These are phyloP conservation scores for Whalleya microplaca DNA, from an alignment of 2,329 filamentous ascomycete genomes.

Conservation along the genomic window DNA sequence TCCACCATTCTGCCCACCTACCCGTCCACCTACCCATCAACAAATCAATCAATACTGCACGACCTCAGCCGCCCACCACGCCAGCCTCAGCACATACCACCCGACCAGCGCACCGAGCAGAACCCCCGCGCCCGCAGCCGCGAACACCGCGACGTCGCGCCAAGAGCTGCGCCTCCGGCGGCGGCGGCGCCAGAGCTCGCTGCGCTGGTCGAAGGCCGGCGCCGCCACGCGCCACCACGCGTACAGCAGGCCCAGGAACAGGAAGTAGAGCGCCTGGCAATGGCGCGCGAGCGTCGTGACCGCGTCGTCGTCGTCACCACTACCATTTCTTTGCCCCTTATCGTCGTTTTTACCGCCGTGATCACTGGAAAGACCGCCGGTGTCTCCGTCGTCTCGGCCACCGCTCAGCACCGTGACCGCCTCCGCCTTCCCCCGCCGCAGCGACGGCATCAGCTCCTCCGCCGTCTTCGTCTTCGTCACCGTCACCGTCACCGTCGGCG, in stretches of 20 bases:
- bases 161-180: slow-evolving; percentile 27
- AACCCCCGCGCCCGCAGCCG: slow-evolving; percentile 25
- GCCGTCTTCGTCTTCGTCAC: no score
- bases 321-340: no score
- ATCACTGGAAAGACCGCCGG: slow-evolving; percentile 27
- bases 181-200: slow-evolving; percentile 30
- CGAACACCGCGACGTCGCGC: slow-evolving; percentile 27
- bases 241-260: slow-evolving; percentile 23
- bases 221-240: slow-evolving; percentile 30
- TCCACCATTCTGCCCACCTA: no score
- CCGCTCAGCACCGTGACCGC: background rate
- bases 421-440: slow-evolving; percentile 8
- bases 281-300: slow-evolving; percentile 7
- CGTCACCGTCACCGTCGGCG: no score
- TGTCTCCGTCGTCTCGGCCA: slow-evolving; percentile 26
- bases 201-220: slow-evolving; percentile 33
- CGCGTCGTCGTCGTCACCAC: no score
- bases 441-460: slow-evolving; percentile 10
- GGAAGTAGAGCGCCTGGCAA: slow-evolving; percentile 12
- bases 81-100: slow-evolving; percentile 11
- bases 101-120: slow-evolving; percentile 12
- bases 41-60: background rate
- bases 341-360: background rate
- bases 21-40: background rate
- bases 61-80: slow-evolving; percentile 13